Evolutionary conservation across 495 filamentous ascomycete species (phyloP).

Genomic region (Aspergillus cristatus): DNA sequence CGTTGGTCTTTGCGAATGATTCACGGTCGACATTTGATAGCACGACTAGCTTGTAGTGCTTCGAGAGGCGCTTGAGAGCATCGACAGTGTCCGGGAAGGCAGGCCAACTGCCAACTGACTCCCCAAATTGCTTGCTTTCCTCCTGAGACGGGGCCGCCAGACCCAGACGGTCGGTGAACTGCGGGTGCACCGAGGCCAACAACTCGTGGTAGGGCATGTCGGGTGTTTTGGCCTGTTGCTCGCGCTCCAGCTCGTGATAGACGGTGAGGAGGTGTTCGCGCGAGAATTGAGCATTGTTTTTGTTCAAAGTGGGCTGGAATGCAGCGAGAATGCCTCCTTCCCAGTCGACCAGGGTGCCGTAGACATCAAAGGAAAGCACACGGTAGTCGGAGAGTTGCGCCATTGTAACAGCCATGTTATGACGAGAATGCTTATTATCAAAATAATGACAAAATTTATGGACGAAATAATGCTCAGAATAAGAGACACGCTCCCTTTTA

Average conservation of each 20-base stretch:
- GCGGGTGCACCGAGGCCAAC: slow-evolving; percentile 39
- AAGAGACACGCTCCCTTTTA: too few species aligned
- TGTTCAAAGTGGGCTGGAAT: slow-evolving; percentile 33
- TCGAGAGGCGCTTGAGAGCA: slow-evolving; percentile 44
- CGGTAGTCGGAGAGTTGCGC: slow-evolving; percentile 36
- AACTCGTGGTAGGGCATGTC: slow-evolving; percentile 48
- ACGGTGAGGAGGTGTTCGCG: slow-evolving; percentile 27
- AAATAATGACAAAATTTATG: too few species aligned
- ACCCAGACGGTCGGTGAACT: slow-evolving; percentile 33
- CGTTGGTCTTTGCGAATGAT: slow-evolving; percentile 48
- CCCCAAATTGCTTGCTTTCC: slow-evolving; percentile 36
- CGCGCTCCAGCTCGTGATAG: slow-evolving; percentile 33
- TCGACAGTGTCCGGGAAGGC: slow-evolving; percentile 57
- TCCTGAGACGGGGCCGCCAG: slow-evolving; percentile 22
- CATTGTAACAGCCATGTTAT: too few species aligned
- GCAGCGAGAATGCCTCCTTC: slow-evolving; percentile 38
- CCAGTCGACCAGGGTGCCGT: slow-evolving; percentile 78
- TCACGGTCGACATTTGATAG: slow-evolving; percentile 63
- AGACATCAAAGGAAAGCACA: slow-evolving; percentile 68
- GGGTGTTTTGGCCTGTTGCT: slow-evolving; percentile 41
- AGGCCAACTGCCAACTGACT: slow-evolving; percentile 49
- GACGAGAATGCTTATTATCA: too few species aligned
- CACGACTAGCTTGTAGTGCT: slow-evolving; percentile 59
- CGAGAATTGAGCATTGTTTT: slow-evolving; percentile 31
- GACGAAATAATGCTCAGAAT: too few species aligned